phyloP scores from a whole-genome alignment of 2,329 filamentous ascomycete genomes.

The Fusarium nygamai region DNA sequence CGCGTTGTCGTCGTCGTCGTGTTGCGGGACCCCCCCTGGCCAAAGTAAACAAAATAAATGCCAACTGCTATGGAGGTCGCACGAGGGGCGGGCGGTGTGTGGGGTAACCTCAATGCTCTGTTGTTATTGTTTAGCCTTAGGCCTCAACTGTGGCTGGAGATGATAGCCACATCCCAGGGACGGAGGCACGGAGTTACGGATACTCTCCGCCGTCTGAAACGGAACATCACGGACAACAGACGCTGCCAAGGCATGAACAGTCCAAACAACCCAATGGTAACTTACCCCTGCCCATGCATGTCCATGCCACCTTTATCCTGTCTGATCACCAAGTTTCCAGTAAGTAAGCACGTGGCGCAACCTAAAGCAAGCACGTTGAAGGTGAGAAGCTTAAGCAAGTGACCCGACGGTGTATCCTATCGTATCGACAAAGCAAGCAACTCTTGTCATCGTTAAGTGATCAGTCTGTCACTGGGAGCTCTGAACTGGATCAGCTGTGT shows the following conservation, averaged over 20 bases:
- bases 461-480: slow-evolving; percentile 19
- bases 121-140: slow-evolving; percentile 27
- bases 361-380: slow-evolving; percentile 27
- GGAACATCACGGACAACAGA: slow-evolving; percentile 7
- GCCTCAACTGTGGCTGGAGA: slow-evolving; percentile 24
- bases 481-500: slow-evolving; percentile 11
- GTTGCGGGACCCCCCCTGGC: slow-evolving; percentile 37
- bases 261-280: not conserved
- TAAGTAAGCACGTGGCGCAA: slow-evolving; percentile 25
- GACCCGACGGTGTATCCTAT: not conserved
- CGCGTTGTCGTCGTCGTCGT: slow-evolving; percentile 42
- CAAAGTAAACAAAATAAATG: slow-evolving; percentile 48
- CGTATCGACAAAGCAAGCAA: not conserved
- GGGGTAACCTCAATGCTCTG: slow-evolving; percentile 22
- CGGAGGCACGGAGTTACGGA: not conserved
- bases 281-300: slow-evolving; percentile 16
- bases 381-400: slow-evolving; percentile 22
- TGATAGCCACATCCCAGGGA: not conserved
- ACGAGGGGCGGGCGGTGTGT: slow-evolving; percentile 13
- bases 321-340: slow-evolving; percentile 1
- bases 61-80: not conserved
- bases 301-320: not conserved
- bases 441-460: not conserved
- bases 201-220: slow-evolving; percentile 28
- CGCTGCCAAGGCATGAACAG: slow-evolving; percentile 18